phyloP scores from a whole-genome alignment of 2,329 filamentous ascomycete species.

The Hymenoscyphus scutula region DNA sequence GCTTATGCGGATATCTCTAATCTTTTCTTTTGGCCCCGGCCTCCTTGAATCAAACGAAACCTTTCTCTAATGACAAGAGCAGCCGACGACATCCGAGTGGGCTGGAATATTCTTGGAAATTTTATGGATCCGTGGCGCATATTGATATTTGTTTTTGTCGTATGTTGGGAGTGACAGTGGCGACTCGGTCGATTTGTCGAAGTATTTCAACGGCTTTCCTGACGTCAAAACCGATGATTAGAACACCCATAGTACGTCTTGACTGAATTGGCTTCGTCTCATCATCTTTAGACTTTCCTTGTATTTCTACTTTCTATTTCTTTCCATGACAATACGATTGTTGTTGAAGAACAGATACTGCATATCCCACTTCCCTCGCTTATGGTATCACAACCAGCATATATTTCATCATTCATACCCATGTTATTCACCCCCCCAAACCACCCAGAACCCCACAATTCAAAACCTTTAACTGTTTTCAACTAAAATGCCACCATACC shows the following conservation, averaged over 20 bases:
- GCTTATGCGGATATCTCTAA: background rate
- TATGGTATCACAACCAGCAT: slow-evolving; percentile 1
- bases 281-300: too few species aligned
- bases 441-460: background rate
- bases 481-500: background rate
- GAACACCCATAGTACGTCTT: too few species aligned
- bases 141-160: too few species aligned
- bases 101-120: too few species aligned
- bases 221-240: too few species aligned
- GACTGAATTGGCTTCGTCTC: too few species aligned
- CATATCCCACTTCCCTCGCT: background rate
- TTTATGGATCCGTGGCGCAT: too few species aligned
- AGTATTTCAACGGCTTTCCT: too few species aligned
- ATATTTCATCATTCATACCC: background rate
- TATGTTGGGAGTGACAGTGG: too few species aligned
- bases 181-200: too few species aligned
- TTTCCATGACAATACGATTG: background rate
- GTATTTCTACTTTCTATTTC: too few species aligned
- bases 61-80: background rate
- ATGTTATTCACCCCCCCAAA: background rate
- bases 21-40: background rate
- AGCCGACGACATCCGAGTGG: too few species aligned
- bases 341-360: background rate
- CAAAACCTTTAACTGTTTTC: background rate
- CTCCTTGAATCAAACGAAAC: background rate